Conservation (phyloP, 2,329 filamentous ascomycete genomes). For the Curvularia spicifera region DNA sequence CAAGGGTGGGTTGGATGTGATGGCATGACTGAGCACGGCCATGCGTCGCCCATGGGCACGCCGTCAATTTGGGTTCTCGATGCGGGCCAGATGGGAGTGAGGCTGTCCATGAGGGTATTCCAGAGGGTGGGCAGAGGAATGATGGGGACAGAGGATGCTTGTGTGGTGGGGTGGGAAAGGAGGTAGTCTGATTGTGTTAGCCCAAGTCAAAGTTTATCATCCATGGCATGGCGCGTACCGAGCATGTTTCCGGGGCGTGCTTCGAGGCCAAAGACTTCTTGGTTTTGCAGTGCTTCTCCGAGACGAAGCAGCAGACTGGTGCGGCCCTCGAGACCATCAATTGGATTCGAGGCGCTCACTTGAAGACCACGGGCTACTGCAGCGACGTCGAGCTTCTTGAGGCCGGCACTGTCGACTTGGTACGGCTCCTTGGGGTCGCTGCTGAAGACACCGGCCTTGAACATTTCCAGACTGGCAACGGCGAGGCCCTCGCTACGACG, state of each 20-base stretch:
- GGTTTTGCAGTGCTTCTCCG: slow-evolving; percentile 76
- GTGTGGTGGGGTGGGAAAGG: slow-evolving; percentile 87
- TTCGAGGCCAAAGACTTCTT: slow-evolving; percentile 82
- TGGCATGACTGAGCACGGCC: slow-evolving; percentile 89
- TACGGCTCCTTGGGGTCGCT: slow-evolving; percentile 80
- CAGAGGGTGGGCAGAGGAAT: slow-evolving; percentile 87
- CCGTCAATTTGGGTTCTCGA: slow-evolving; percentile 88
- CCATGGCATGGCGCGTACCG: slow-evolving; percentile 59
- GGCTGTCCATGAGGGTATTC: slow-evolving; percentile 86
- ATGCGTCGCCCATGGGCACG: slow-evolving; percentile 87
- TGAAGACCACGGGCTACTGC: slow-evolving; percentile 83
- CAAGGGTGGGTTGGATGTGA: slow-evolving; percentile 70
- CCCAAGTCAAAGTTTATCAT: not conserved
- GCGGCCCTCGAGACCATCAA: slow-evolving; percentile 85
- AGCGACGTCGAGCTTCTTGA: slow-evolving; percentile 76
- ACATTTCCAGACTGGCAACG: slow-evolving; percentile 83
- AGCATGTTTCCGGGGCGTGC: slow-evolving; percentile 93
- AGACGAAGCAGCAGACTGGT: slow-evolving; percentile 79
- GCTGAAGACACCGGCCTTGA: slow-evolving; percentile 89
- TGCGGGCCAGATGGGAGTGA: slow-evolving; percentile 86
- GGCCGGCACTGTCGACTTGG: slow-evolving; percentile 85
- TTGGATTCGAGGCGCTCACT: slow-evolving; percentile 77
- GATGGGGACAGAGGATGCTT: slow-evolving; percentile 86
- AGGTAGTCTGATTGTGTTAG: slow-evolving; percentile 72
- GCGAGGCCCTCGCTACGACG: slow-evolving; percentile 87